Base-by-base conservation (phyloP, 805 yeast species). In the Metschnikowia sp. region DNA sequence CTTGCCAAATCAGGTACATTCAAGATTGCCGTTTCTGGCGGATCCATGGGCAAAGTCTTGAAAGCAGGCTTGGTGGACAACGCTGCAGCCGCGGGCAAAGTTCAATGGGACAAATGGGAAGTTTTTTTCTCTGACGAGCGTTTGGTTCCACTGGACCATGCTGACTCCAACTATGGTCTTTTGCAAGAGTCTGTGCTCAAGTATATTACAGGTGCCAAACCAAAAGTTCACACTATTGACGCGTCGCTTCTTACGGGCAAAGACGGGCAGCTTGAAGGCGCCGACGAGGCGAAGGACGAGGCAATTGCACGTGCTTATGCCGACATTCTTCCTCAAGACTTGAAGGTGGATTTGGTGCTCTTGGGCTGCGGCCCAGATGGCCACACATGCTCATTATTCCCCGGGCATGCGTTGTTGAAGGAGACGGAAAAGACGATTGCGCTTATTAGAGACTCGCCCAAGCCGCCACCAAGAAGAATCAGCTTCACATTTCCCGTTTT, bases 341-440 rank as follows among this genome's bases (percentile, higher is more conserved):
- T 57, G 19, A 60, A 65, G 49, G 60, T 83, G 29, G 96, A 90
- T 65, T 70, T 89, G 57, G 70, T 90, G 19, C 70, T 89, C 47
- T 75, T 90, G 53, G 97, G 97, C 19, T 86, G 94, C 64, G 97
- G 97, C 8, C 97, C 97, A 32, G 97, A 90, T 61, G 97, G 97
- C 34, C 97, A 90, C 66, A 90, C 96, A 5, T 88, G 96, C 70
- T 90, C 97, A 1, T 73, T 90, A 53, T 90, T 90, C 79, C 97
- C 97, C 10, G 90, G 85, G 34, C 96, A 89, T 64, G 58, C 65
- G 50, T 74, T 88, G 58, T 73, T 90, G 47, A 53, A 76, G 33
- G 92, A 85, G 61, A 64, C 69, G 28, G 42, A 63, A 9, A 69
- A 74, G 50, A 65, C 67, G 36, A 83, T 90, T 48, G 81, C 91